phyloP scores from a whole-genome alignment of 1,284 basidiomycete species.

The Heliocybe sulcata region DNA sequence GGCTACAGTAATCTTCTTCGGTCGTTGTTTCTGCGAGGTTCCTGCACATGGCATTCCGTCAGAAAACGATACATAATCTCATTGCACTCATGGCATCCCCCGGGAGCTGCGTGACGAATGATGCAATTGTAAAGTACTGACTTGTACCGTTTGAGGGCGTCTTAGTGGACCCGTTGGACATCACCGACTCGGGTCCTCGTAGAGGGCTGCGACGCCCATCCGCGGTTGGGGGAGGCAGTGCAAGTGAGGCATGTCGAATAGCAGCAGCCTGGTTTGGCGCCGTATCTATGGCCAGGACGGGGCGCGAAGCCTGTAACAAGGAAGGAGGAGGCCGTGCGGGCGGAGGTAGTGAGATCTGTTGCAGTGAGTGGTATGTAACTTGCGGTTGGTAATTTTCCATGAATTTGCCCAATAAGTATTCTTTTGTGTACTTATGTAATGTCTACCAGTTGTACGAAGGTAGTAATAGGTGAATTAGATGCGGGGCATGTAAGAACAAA shows the following conservation, averaged over 20 bases:
- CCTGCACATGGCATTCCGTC: neutral
- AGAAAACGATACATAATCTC: neutral
- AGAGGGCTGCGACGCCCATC: conserved; percentile 20
- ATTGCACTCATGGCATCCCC: neutral
- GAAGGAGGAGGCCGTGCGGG: conserved; percentile 23
- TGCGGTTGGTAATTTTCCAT: conserved; percentile 49
- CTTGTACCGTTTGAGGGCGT: conserved; percentile 11
- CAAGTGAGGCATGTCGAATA: conserved; percentile 41
- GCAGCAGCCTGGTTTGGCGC: conserved; percentile 24
- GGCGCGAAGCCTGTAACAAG: conserved; percentile 45
- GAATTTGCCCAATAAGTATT: conserved; percentile 77
- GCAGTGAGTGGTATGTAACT: conserved; percentile 33
- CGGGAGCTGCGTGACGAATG: neutral
- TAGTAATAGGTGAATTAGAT: conserved; percentile 7
- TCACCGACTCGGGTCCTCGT: conserved; percentile 15
- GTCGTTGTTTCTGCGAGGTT: conserved; percentile 35
- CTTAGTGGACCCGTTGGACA: conserved; percentile 10
- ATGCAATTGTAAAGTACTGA: conserved; percentile 1
- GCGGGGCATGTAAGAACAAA: conserved; percentile 6
- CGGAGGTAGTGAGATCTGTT: conserved; percentile 21
- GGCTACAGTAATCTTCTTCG: conserved; percentile 77
- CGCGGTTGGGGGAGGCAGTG: conserved; percentile 26
- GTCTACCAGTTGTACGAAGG: conserved; percentile 38
- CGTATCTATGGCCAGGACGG: conserved; percentile 67
- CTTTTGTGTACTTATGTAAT: conserved; percentile 73